Percentiles rank a stretch among this genome's conserved stretches.
phyloP scores from a whole-genome alignment of 2,329 filamentous ascomycete genomes.

The Thyridium curvatum region DNA sequence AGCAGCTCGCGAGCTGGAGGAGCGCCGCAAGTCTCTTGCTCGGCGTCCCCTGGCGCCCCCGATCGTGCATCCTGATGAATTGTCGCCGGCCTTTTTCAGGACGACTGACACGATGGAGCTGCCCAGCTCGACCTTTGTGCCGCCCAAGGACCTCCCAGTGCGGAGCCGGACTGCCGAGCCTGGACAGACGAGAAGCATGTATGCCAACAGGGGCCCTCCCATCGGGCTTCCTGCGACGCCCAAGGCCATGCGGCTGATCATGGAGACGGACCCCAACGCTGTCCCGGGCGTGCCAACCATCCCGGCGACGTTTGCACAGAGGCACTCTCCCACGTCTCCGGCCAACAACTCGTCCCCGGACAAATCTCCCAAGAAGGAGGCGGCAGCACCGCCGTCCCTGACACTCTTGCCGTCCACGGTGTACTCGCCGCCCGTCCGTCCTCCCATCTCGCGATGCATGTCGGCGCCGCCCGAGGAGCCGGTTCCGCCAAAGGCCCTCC shows the following conservation, averaged over 20 bases:
- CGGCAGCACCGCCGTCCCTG: conserved; percentile 19
- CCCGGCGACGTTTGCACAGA: conserved; percentile 38
- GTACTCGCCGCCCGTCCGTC: conserved; percentile 47
- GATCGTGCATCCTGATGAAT: conserved; percentile 67
- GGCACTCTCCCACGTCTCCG: conserved; percentile 31
- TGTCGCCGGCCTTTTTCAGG: conserved; percentile 28
- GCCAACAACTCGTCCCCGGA: conserved; percentile 12
- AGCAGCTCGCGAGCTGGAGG: conserved; percentile 80
- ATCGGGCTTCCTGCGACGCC: conserved; percentile 87
- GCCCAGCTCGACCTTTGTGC: conserved; percentile 31
- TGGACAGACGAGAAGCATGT: conserved; percentile 41
- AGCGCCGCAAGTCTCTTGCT: conserved; percentile 77
- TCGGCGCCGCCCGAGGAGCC: conserved; percentile 51
- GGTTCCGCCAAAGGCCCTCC: conserved; percentile 19
- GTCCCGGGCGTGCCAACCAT: conserved; percentile 44
- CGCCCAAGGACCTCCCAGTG: conserved; percentile 38
- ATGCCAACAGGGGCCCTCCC: conserved; percentile 39
- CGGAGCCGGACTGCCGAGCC: conserved; percentile 64
- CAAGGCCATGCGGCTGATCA: conserved; percentile 79
- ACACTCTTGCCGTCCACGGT: conserved; percentile 53
- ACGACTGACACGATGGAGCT: conserved; percentile 22
- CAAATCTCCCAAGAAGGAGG: conserved; percentile 20
- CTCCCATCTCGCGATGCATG: conserved; percentile 52
- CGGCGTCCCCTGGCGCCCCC: conserved; percentile 71
- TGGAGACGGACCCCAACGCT: conserved; percentile 49